These are phyloP conservation scores for Calophaca sinica DNA, from an alignment of 306 rosid genomes.

Conservation along the genomic window DNA sequence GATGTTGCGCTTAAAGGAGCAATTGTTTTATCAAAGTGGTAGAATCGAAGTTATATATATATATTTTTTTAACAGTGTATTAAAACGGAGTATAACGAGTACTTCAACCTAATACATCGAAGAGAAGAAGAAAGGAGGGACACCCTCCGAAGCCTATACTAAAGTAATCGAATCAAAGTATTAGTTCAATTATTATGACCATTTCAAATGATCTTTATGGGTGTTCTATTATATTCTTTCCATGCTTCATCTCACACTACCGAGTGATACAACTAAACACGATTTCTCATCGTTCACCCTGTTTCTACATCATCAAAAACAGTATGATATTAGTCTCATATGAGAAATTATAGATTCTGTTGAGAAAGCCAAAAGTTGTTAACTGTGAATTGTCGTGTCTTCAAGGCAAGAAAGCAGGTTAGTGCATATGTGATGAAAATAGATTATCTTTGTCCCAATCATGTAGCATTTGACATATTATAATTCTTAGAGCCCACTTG, in stretches of 20 bases:
- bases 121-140: too few species aligned
- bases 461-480: slow-evolving; percentile 53
- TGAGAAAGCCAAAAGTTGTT: slow-evolving; percentile 26
- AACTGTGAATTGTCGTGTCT: slow-evolving; percentile 36
- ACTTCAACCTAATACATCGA: too few species aligned
- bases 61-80: not conserved
- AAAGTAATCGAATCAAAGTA: not conserved
- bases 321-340: not conserved
- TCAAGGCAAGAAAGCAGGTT: slow-evolving; percentile 49
- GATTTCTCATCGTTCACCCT: slow-evolving; percentile 5
- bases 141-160: too few species aligned
- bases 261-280: slow-evolving; percentile 23
- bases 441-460: slow-evolving; percentile 58
- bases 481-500: slow-evolving; percentile 58
- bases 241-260: slow-evolving; percentile 35
- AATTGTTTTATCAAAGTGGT: slow-evolving; percentile 5
- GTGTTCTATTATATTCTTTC: slow-evolving; percentile 26
- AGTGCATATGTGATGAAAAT: slow-evolving; percentile 43
- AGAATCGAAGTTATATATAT: not conserved
- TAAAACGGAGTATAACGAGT: too few species aligned
- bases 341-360: slow-evolving; percentile 33
- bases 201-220: not conserved
- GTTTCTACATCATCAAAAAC: not conserved
- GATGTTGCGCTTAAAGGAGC: too few species aligned
- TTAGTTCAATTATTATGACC: slow-evolving; percentile 29